Base-by-base conservation (phyloP, 441 rosid genomes). In the Euphorbia celastroides region DNA sequence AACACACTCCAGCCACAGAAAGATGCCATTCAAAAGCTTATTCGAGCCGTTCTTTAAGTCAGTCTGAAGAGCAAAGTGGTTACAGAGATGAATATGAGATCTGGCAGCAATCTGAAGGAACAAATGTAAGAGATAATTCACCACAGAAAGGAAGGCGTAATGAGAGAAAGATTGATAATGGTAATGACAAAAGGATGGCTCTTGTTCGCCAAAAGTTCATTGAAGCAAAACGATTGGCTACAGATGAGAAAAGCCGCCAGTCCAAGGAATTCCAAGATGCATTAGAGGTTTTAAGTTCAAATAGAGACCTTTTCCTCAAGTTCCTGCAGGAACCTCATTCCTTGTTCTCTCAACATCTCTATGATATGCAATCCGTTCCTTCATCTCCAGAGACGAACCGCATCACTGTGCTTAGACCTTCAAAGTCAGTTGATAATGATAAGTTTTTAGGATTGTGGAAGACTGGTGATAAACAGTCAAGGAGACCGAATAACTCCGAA, bases 401-500 rank as follows among this genome's bases (percentile, higher is more conserved):
- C 65, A 94, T 94, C 74, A 89, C 97, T 63, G 92, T 94, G 59
- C 88, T 92, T 66, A 91, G 79, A 79, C 97, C 97, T 73, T 81
- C 96, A 0, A 91, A 87, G 83, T 66, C 75, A 78, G 61, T 75
- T 75, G 88, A 84, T 71, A 76, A 75, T 61, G 90, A 84, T 25
- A 89, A 78, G 64, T 72, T 71, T 74, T 72, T 75, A 17, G 77
- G 68, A 57, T 69, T 67, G 55, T 80, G 71, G 72, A 81, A 81
- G 72, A 86, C 74, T 77, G 73, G 50, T 69, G 85, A 82, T 31
- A 82, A 78, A 62, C 82, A 72, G 60, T 60, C 66, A 27, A 89
- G 80, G 71, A 83, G 76, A 71, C 61, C 81, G 71, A 79, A 75
- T 72, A 69, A 64, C 65, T 31, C 72, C 0, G 83, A 77, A 38